A percentile compares a stretch with the other conserved stretches of the same genome.
Conservation (phyloP, 2,329 filamentous ascomycete genomes). For the Fusarium keratoplasticum region DNA sequence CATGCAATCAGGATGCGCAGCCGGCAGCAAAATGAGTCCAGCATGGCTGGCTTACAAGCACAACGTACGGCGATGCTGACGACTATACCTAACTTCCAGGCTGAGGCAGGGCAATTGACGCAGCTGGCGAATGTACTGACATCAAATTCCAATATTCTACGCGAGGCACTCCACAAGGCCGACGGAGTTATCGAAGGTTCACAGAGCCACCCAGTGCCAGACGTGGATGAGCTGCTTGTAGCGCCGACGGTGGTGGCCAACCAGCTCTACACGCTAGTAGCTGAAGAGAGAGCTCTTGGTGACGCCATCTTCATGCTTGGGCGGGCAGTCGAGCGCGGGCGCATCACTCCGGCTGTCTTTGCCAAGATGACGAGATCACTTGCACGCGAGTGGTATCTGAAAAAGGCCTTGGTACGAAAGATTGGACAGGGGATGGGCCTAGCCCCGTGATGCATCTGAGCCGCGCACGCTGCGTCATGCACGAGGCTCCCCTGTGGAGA, state of each 20-base stretch:
- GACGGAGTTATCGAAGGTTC: conserved; percentile 82
- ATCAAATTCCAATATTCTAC: conserved; percentile 82
- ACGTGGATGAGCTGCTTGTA: conserved; percentile 92
- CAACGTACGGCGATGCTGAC: conserved; percentile 82
- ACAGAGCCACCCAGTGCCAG: conserved; percentile 75
- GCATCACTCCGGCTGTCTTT: conserved; percentile 78
- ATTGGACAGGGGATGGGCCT: conserved; percentile 83
- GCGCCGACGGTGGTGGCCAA: conserved; percentile 93
- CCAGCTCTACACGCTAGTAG: conserved; percentile 89
- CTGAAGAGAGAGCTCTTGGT: conserved; percentile 87
- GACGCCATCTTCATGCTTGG: conserved; percentile 89
- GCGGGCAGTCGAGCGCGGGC: conserved; percentile 77
- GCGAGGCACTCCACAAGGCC: conserved; percentile 80
- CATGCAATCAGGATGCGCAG: conserved; percentile 75
- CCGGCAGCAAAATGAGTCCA: conserved; percentile 77
- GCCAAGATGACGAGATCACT: conserved; percentile 80
- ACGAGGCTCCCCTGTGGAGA: conserved; percentile 7
- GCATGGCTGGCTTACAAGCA: conserved; percentile 79
- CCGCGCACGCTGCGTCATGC: conserved; percentile 5
- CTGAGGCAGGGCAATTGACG: conserved; percentile 78
- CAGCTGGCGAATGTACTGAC: conserved; percentile 77
- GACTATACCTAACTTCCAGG: conserved; percentile 76
- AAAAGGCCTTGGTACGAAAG: conserved; percentile 84
- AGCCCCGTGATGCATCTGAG: conserved; percentile 40
- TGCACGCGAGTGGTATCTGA: conserved; percentile 84